Evolutionary conservation across 345 rosid genomes (phyloP).

Genomic region (Gossypioides kirkii): DNA sequence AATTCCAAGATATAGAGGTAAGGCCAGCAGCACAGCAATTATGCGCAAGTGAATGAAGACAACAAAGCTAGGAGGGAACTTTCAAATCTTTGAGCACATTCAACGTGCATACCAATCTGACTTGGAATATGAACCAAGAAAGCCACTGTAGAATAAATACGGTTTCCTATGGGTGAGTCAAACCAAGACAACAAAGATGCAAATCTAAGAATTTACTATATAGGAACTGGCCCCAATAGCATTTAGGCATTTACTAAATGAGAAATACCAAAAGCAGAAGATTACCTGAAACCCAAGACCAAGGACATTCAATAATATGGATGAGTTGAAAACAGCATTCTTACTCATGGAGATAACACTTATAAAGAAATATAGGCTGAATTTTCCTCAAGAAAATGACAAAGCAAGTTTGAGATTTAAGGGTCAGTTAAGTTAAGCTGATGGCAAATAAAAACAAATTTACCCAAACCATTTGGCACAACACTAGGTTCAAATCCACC

Average conservation of each 20-base stretch:
- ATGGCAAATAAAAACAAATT: background rate
- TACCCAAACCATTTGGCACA: background rate
- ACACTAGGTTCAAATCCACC: background rate
- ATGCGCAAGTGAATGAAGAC: conserved; percentile 4
- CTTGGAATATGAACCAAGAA: background rate
- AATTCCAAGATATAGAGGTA: conserved; percentile 11
- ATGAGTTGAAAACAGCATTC: background rate
- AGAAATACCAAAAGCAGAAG: background rate
- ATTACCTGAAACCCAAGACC: background rate
- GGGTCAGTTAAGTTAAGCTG: conserved; percentile 4
- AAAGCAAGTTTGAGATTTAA: background rate
- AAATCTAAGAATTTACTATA: background rate
- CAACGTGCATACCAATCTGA: background rate
- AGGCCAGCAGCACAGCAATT: background rate
- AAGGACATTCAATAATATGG: background rate
- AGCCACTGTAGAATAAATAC: background rate
- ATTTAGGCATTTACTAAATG: background rate
- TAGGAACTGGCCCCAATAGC: background rate
- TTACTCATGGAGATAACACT: background rate
- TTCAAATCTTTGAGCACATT: background rate
- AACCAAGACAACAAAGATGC: background rate
- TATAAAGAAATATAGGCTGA: background rate
- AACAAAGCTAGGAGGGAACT: background rate
- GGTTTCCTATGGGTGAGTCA: background rate
- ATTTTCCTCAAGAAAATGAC: background rate